Evolutionary conservation across 202 grass and related monocot genomes (phyloP).

Genomic region (Setaria italica): DNA sequence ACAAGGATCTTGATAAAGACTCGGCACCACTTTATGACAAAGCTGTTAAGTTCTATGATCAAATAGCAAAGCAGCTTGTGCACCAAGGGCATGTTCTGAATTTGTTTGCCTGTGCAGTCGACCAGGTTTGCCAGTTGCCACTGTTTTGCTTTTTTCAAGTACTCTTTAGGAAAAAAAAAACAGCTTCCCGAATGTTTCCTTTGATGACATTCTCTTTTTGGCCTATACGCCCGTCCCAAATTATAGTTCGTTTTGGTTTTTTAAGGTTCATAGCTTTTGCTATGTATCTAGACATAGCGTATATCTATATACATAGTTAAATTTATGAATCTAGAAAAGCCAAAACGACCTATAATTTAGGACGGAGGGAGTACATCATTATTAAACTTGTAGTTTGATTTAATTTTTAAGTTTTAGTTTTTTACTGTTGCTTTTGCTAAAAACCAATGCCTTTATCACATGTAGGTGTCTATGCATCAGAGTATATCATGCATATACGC

Average conservation of each 20-base stretch:
- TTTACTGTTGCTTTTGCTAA: constrained; percentile 25
- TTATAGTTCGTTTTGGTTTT: too few species aligned
- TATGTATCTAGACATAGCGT: too few species aligned
- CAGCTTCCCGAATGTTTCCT: background rate
- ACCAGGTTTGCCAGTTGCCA: constrained; percentile 75
- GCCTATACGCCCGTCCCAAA: background rate
- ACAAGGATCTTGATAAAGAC: constrained; percentile 96
- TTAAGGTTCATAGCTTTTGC: too few species aligned
- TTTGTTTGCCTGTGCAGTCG: constrained; percentile 95
- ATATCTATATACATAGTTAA: too few species aligned
- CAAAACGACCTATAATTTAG: too few species aligned
- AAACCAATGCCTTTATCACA: constrained; percentile 1
- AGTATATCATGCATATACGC: constrained; percentile 21
- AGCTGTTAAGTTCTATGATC: constrained; percentile 95
- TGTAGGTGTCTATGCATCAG: constrained; percentile 30
- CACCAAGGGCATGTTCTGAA: constrained; percentile 96
- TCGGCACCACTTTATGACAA: constrained; percentile 85
- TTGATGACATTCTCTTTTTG: constrained; percentile 4
- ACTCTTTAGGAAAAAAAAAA: constrained; percentile 27
- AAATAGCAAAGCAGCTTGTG: constrained; percentile 91
- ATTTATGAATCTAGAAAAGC: too few species aligned
- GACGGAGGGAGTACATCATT: background rate
- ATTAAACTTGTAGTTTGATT: background rate
- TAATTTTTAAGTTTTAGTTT: constrained; percentile 27
- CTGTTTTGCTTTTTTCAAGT: constrained; percentile 24